These are phyloP conservation scores for Mycena sp. DNA, from an alignment of 1,284 basidiomycete genomes.

Conservation along the genomic window DNA sequence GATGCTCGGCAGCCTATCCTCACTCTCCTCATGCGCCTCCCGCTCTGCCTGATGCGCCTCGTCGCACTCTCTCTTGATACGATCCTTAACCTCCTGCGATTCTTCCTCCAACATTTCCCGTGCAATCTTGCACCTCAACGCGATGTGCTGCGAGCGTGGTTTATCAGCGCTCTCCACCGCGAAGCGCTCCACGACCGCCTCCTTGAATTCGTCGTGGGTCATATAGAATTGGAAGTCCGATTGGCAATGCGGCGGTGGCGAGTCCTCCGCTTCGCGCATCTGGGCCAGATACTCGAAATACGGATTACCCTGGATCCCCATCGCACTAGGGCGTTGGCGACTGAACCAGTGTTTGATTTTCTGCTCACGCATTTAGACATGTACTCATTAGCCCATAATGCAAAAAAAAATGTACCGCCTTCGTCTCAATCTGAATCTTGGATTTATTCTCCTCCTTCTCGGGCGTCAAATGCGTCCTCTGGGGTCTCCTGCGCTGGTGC, in stretches of 20 bases:
- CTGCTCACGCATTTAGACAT: neutral
- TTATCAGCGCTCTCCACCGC: neutral
- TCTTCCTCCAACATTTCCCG: neutral
- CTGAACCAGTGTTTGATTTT: neutral
- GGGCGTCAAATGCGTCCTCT: neutral
- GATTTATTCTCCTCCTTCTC: neutral
- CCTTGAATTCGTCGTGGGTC: constrained; percentile 2
- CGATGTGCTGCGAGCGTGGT: neutral
- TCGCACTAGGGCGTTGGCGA: neutral
- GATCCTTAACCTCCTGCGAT: neutral
- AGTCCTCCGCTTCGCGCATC: neutral
- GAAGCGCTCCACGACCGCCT: neutral
- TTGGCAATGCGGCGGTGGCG: neutral
- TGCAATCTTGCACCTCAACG: neutral
- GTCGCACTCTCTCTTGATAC: neutral
- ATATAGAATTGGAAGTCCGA: constrained; percentile 3
- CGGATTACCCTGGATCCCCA: neutral
- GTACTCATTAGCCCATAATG: neutral
- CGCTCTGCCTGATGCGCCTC: neutral
- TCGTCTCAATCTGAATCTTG: neutral
- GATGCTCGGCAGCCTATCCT: neutral
- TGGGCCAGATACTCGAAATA: neutral
- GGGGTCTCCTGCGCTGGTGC: neutral
- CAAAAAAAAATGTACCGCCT: neutral
- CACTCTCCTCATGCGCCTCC: neutral